Base-by-base conservation (phyloP, 208 protist genomes). In the Wallacemonas sp. region DNA sequence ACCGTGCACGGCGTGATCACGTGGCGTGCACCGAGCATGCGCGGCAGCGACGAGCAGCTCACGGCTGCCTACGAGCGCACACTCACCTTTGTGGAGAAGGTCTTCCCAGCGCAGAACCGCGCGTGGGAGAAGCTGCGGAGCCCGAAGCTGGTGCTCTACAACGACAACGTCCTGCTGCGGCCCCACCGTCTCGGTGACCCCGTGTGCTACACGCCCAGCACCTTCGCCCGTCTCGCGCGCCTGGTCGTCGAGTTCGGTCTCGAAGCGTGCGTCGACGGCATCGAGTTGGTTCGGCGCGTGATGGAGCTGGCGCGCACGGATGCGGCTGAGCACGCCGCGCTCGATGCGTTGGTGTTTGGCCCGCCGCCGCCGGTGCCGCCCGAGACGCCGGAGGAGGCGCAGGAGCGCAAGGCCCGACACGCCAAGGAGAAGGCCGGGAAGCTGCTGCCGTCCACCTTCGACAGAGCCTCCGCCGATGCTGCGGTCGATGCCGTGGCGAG, bases 1-100 rank as follows among this genome's bases (percentile, higher is more conserved):
- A 88, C 83, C 6, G 64, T 95, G 5, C 89, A 95, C 70, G 86
- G 89, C 24, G 30, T 78, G 21, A 92, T 95, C 81, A 85, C 85
- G 16, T 95, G 86, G 87, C 76, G 70, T 2, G 68, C 88, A 34
- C 90, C 90, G 33, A 92, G 82, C 67, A 93, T 93, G 87, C 80
- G 65, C 46, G 61, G 64, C 30, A 21, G 24, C 6, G 76, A 87
- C 6, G 76, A 87, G 65, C 82, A 68, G 21, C 39, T 92, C 29
- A 30, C 46, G 1, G 83, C 83, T 8, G 70, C 65, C 41, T 93
- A 90, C 72, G 81, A 89, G 36, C 78, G 85, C 24, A 77, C 83
- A 16, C 48, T 95, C 26, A 78, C 77, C 11, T 67, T 95, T 39
- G 78, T 81, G 5, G 76, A 82, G 58, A 87, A 87, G 49, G 58